Percentiles rank a stretch among this genome's conserved stretches.
Conservation (phyloP, 2,329 filamentous ascomycete species). For the Microdochium trichocladiopsis region DNA sequence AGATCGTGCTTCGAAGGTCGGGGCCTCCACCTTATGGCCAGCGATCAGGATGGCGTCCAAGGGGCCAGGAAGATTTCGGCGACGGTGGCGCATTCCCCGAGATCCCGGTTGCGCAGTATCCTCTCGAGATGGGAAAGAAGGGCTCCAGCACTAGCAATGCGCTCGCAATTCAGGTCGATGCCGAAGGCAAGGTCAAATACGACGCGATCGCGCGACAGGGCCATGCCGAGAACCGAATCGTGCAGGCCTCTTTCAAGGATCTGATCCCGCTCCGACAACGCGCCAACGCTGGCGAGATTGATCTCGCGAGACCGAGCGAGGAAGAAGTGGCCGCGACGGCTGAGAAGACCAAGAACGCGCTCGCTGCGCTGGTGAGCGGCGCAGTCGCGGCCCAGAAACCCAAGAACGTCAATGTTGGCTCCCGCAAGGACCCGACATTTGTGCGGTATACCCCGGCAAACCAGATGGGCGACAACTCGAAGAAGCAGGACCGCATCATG, state of each 20-base stretch:
- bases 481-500: conserved; percentile 93
- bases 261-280: conserved; percentile 89
- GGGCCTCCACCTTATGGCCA: conserved; percentile 86
- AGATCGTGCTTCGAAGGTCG: conserved; percentile 72
- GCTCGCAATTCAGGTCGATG: conserved; percentile 85
- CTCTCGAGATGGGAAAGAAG: conserved; percentile 89
- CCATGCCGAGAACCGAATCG: conserved; percentile 74
- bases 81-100: conserved; percentile 96
- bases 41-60: conserved; percentile 84
- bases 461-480: conserved; percentile 84
- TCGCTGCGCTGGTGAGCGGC: conserved; percentile 74
- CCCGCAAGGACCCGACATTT: conserved; percentile 79
- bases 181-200: conserved; percentile 90
- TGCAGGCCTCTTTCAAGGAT: conserved; percentile 95
- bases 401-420: conserved; percentile 83
- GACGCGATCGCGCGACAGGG: conserved; percentile 89
- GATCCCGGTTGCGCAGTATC: conserved; percentile 89
- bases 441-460: conserved; percentile 93
- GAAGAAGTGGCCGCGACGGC: conserved; percentile 80
- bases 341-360: conserved; percentile 79
- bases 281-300: conserved; percentile 87
- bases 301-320: conserved; percentile 74
- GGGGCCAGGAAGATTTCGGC: conserved; percentile 83
- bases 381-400: conserved; percentile 90
- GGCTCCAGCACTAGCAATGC: conserved; percentile 69